phyloP scores from a whole-genome alignment of 768 basidiomycete species.

The Lactarius vividus region DNA sequence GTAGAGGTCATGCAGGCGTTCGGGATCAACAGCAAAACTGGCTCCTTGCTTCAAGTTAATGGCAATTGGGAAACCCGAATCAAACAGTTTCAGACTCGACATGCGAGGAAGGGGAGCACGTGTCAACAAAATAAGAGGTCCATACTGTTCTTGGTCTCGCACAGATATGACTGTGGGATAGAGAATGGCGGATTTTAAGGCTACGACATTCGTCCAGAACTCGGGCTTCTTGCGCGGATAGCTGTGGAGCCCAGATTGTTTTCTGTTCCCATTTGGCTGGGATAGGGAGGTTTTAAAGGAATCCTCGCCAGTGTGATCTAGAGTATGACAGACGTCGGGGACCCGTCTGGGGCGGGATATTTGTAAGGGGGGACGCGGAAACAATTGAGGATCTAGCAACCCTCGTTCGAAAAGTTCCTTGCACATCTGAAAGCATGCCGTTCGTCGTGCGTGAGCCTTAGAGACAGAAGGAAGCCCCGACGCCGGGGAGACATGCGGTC shows the following conservation, averaged over 20 bases:
- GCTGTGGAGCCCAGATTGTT: conserved; percentile 43
- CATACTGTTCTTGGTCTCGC: conserved; percentile 40
- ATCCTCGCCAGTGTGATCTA: conserved; percentile 20
- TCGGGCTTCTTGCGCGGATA: conserved; percentile 59
- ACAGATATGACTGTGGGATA: conserved; percentile 56
- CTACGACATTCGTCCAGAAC: conserved; percentile 58
- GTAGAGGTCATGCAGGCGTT: conserved; percentile 48
- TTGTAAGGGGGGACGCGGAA: conserved; percentile 31
- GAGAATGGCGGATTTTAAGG: conserved; percentile 37
- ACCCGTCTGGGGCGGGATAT: conserved; percentile 27
- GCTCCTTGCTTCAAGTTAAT: conserved; percentile 47
- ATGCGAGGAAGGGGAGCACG: conserved; percentile 62
- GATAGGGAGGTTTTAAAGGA: conserved; percentile 4
- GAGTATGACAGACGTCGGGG: conserved; percentile 16
- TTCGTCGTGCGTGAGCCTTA: conserved; percentile 52
- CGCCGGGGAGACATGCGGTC: conserved; percentile 41
- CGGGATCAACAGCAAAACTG: conserved; percentile 48
- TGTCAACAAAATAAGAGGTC: conserved; percentile 65
- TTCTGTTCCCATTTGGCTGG: conserved; percentile 13
- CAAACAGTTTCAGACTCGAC: conserved; percentile 57
- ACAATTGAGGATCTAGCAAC: conserved; percentile 44
- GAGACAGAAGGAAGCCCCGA: conserved; percentile 47
- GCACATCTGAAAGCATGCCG: conserved; percentile 59
- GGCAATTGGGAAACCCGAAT: conserved; percentile 43
- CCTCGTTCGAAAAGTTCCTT: conserved; percentile 47